Percentiles rank a stretch among this genome's conserved stretches.
Conservation (phyloP, 768 basidiomycete genomes). For the Xerocomellus dryophilus region DNA sequence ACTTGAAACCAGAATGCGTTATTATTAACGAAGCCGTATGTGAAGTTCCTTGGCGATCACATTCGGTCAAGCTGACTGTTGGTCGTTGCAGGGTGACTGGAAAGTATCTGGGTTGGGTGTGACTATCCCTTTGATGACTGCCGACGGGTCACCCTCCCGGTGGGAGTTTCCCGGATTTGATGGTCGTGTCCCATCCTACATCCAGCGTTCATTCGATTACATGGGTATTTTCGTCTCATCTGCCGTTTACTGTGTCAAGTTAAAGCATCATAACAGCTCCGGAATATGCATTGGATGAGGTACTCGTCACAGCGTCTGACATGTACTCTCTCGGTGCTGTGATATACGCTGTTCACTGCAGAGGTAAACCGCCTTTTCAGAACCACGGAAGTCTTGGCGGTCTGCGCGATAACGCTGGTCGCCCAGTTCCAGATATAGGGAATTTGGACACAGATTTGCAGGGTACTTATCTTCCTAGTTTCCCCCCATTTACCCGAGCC, state of each 20-base stretch:
- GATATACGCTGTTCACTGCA: constrained; percentile 88
- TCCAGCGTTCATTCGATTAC: constrained; percentile 93
- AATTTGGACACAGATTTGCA: constrained; percentile 69
- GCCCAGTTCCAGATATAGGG: constrained; percentile 59
- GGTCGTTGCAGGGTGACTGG: constrained; percentile 86
- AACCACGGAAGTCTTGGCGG: constrained; percentile 74
- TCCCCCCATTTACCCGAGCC: constrained; percentile 1
- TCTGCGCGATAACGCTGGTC: constrained; percentile 67
- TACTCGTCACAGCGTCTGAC: constrained; percentile 82
- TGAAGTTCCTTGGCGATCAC: constrained; percentile 7
- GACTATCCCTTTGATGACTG: constrained; percentile 69
- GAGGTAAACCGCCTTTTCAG: constrained; percentile 81
- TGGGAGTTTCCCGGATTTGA: constrained; percentile 95
- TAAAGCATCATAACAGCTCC: constrained; percentile 57
- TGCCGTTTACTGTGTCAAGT: neutral
- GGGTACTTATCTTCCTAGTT: constrained; percentile 40
- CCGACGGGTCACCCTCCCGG: constrained; percentile 68
- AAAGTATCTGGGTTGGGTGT: constrained; percentile 89
- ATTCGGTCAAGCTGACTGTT: neutral
- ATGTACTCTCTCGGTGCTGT: constrained; percentile 92
- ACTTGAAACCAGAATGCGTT: constrained; percentile 82
- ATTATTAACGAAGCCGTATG: constrained; percentile 85
- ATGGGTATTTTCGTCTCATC: constrained; percentile 55
- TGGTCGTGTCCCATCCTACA: constrained; percentile 69
- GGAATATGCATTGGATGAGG: constrained; percentile 91